Evolutionary conservation across 164 flowering plant genomes (phyloP).

Genomic region (grape (Vitis vinifera)): DNA sequence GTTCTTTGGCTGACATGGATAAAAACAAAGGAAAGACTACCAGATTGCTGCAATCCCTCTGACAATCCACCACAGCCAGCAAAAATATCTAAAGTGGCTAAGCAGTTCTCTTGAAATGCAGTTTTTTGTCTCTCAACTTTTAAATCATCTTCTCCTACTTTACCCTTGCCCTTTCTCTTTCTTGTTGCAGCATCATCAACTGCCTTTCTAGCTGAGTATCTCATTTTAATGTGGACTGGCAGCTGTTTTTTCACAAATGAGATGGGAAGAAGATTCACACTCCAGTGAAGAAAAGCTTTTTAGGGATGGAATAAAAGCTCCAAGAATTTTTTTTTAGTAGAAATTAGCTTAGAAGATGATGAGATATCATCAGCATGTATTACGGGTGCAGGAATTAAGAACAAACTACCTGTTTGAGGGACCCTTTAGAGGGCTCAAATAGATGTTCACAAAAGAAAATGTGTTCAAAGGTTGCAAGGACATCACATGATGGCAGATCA

Average conservation of each 20-base stretch:
- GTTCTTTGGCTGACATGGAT: too few species aligned
- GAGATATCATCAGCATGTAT: too few species aligned
- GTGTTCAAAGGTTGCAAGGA: slow-evolving; percentile 60
- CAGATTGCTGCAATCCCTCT: slow-evolving; percentile 79
- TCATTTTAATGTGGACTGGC: slow-evolving; percentile 54
- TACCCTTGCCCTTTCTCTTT: slow-evolving; percentile 80
- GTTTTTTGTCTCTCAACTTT: slow-evolving; percentile 25
- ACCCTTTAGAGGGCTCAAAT: slow-evolving; percentile 77
- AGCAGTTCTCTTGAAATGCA: slow-evolving; percentile 25
- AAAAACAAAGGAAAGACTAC: slow-evolving; percentile 26
- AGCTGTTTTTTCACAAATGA: slow-evolving; percentile 40
- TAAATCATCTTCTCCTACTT: slow-evolving; percentile 53
- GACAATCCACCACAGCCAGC: slow-evolving; percentile 99
- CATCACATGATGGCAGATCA: slow-evolving; percentile 48
- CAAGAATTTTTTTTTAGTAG: neutral
- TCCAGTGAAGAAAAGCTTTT: neutral
- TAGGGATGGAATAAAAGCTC: neutral
- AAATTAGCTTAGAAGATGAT: neutral
- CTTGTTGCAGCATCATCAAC: slow-evolving; percentile 40
- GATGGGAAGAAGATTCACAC: neutral
- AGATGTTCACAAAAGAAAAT: slow-evolving; percentile 78
- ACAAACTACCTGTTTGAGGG: slow-evolving; percentile 72
- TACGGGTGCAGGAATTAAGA: too few species aligned
- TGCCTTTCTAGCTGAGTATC: slow-evolving; percentile 29
- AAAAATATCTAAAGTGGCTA: slow-evolving; percentile 93